phyloP scores from a whole-genome alignment of 768 basidiomycete genomes.

The Mycena sanguinolenta region DNA sequence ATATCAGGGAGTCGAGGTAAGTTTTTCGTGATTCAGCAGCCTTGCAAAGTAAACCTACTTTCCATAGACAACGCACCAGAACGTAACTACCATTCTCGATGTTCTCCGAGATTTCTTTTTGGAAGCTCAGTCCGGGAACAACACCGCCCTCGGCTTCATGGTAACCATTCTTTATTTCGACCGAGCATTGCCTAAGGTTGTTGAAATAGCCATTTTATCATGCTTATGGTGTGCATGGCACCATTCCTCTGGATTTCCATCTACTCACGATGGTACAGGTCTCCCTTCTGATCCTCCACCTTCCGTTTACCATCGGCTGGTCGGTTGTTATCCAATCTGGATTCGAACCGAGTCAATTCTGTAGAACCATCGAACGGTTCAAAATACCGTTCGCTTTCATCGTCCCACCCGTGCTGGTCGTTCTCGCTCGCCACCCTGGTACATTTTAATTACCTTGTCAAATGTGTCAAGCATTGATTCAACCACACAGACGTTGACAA shows the following conservation, averaged over 20 bases:
- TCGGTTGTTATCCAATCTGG: constrained; percentile 62
- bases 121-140: no score
- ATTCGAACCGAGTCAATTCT: constrained; percentile 68
- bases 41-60: neutral
- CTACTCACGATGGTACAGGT: no score
- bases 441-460: no score
- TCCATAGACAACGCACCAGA: constrained; percentile 61
- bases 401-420: constrained; percentile 77
- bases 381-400: constrained; percentile 60
- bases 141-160: no score
- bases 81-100: constrained; percentile 60
- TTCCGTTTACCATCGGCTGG: constrained; percentile 55
- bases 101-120: constrained; percentile 45
- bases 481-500: no score
- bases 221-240: no score
- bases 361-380: constrained; percentile 66
- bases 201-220: no score
- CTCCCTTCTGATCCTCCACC: constrained; percentile 44
- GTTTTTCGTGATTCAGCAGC: neutral
- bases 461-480: no score
- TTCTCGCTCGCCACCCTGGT: constrained; percentile 67
- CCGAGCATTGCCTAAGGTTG: no score
- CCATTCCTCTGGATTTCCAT: no score
- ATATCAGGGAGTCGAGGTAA: constrained; percentile 29
- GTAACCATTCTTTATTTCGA: no score